Conservation (phyloP, 306 rosid genomes). For the Aeschynomene evenia region DNA sequence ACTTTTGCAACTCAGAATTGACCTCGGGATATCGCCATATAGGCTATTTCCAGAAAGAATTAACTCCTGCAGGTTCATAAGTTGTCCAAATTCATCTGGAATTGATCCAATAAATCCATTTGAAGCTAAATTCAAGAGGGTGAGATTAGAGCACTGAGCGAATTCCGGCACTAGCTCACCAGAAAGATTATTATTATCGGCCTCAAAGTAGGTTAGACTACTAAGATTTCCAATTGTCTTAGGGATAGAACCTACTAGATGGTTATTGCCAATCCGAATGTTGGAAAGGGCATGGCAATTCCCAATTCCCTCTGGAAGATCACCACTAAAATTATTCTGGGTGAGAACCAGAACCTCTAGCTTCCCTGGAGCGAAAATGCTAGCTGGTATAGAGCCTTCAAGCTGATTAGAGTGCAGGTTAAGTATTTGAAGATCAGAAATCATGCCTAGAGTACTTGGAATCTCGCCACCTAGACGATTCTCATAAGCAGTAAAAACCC, state of each 20-base stretch:
- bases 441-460: slow-evolving; percentile 74
- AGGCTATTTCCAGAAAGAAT: slow-evolving; percentile 82
- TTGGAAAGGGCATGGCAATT: slow-evolving; percentile 47
- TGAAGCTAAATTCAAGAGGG: slow-evolving; percentile 90
- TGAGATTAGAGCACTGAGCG: slow-evolving; percentile 76
- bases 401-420: slow-evolving; percentile 91
- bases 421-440: slow-evolving; percentile 69
- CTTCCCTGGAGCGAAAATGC: slow-evolving; percentile 80
- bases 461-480: slow-evolving; percentile 69
- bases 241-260: slow-evolving; percentile 42
- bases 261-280: slow-evolving; percentile 47
- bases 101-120: slow-evolving; percentile 80
- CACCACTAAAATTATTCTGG: slow-evolving; percentile 70
- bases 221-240: slow-evolving; percentile 68
- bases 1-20: slow-evolving; percentile 75
- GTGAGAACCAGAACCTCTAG: slow-evolving; percentile 83
- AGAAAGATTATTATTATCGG: slow-evolving; percentile 80
- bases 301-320: slow-evolving; percentile 44
- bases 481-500: slow-evolving; percentile 88
- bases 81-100: slow-evolving; percentile 77
- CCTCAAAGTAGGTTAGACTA: slow-evolving; percentile 97
- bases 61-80: slow-evolving; percentile 87
- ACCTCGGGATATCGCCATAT: slow-evolving; percentile 75
- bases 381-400: slow-evolving; percentile 78
- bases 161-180: slow-evolving; percentile 70